Evolutionary conservation across 2,329 filamentous ascomycete species (phyloP), one percentile per base, ranked within the genome.

Genomic region (Rachicladosporium sp.): DNA sequence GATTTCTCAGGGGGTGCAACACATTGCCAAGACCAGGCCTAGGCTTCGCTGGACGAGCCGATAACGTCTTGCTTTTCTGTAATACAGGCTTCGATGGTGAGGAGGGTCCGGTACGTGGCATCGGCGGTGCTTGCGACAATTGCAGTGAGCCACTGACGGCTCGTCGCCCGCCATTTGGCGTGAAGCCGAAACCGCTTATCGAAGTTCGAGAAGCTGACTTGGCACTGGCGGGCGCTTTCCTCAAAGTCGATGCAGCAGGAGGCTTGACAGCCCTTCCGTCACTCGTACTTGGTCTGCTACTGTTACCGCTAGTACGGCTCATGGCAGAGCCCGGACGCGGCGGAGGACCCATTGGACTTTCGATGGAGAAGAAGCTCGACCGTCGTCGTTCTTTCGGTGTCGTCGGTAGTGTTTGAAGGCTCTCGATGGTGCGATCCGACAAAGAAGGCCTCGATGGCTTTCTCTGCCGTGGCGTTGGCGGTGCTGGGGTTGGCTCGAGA

Each of bases 391-490:
- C 74, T 34, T 82, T 60, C 1, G 88, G 87, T 1, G 87, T 91
- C 0, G 83, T 77, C 0, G 87, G 83, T 23, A 94, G 66, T 35
- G 78, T 74, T 3, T 86, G 73, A 4, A 95, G 65, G 0, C 85
- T 93, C 57, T 93, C 85, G 32, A 93, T 79, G 1, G 88, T 93
- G 42, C 89, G 71, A 51, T 95, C 88, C 0, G 82, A 78, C 3
- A 95, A 67, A 0, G 84, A 88, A 10, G 65, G 65, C 9, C 67
- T 55, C 5, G 57, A 55, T 4, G 62, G 4, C 23, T 27, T 27
- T 27, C 4, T 52, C 47, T 37, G 73, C 68, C 40, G 48, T 42
- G 39, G 21, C 34, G 32, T 37, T 7, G 39, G 39, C 23, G 23
- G 23, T 27, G 23, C 23, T 27, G 23, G 23, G 23, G 4, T 27